Evolutionary conservation across 345 rosid species (phyloP).

Genomic region (Populus pruinosa): DNA sequence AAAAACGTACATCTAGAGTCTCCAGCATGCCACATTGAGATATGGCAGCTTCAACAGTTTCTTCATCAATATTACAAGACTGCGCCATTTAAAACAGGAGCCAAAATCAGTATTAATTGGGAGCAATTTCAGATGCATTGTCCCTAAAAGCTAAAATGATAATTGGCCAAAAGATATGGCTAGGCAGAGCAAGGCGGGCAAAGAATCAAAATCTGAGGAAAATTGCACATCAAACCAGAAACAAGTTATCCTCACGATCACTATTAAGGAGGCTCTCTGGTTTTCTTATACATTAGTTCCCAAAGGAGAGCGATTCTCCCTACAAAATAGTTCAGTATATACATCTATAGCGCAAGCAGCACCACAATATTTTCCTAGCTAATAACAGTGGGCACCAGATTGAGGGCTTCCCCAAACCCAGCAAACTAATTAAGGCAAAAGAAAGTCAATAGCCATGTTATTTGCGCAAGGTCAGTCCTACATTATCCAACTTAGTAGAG

Average conservation of each 20-base stretch:
- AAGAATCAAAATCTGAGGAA: neutral
- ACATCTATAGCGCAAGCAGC: neutral
- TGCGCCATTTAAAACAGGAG: conserved; percentile 17
- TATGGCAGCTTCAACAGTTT: conserved; percentile 69
- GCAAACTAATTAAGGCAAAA: neutral
- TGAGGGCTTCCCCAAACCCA: neutral
- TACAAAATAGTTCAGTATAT: neutral
- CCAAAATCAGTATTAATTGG: conserved; percentile 2
- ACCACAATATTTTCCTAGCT: too few relatives aligned
- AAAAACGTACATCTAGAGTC: conserved; percentile 90
- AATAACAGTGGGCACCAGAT: too few relatives aligned
- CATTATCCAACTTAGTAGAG: neutral
- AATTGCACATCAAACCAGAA: neutral
- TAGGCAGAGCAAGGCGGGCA: neutral
- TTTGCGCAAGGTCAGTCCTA: neutral
- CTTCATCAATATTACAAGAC: conserved; percentile 81
- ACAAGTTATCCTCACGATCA: neutral
- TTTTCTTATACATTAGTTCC: neutral
- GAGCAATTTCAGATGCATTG: neutral
- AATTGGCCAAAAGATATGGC: neutral
- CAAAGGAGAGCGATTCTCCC: neutral
- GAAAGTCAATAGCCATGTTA: neutral
- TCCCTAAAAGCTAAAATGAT: neutral
- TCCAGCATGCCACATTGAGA: conserved; percentile 75
- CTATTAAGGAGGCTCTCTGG: neutral